A percentile compares a stretch with the other conserved stretches of the same genome.
phyloP scores from a whole-genome alignment of 352 stramenopile genomes.

The Peronospora destructor region DNA sequence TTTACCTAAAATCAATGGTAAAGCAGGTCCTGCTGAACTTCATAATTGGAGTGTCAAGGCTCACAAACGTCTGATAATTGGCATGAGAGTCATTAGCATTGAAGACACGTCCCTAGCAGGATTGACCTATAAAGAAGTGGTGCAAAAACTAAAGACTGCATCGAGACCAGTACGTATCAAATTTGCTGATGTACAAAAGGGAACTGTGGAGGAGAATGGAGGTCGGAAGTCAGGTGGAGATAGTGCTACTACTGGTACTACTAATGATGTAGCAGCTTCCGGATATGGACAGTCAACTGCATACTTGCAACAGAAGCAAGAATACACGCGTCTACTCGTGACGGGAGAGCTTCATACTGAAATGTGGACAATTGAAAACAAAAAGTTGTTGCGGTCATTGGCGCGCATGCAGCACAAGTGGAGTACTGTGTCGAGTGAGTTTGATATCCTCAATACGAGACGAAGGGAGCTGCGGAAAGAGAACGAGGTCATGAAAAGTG shows the following conservation, averaged over 20 bases:
- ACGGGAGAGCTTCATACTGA: conserved; percentile 77
- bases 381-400: conserved; percentile 62
- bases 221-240: conserved; percentile 41
- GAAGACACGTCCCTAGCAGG: conserved; percentile 61
- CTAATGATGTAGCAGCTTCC: conserved; percentile 6
- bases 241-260: conserved; percentile 8
- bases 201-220: conserved; percentile 61
- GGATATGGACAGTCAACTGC: conserved; percentile 40
- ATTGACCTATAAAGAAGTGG: conserved; percentile 78
- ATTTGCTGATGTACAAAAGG: conserved; percentile 77
- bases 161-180: conserved; percentile 65
- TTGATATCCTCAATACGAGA: conserved; percentile 55
- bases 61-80: conserved; percentile 69
- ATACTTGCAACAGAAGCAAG: conserved; percentile 73
- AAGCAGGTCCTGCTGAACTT: conserved; percentile 74
- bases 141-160: conserved; percentile 66
- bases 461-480: conserved; percentile 64
- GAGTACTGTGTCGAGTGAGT: conserved; percentile 59
- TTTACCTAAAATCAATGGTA: conserved; percentile 80
- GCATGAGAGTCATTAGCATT: conserved; percentile 80
- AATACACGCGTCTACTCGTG: conserved; percentile 74
- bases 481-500: conserved; percentile 56
- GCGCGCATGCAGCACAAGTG: conserved; percentile 59
- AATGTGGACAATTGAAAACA: conserved; percentile 82
- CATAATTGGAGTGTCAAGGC: conserved; percentile 88